Evolutionary conservation across 2,329 filamentous ascomycete species (phyloP), one percentile per base, ranked within the genome.

Genomic region (Epicoccum nigrum): DNA sequence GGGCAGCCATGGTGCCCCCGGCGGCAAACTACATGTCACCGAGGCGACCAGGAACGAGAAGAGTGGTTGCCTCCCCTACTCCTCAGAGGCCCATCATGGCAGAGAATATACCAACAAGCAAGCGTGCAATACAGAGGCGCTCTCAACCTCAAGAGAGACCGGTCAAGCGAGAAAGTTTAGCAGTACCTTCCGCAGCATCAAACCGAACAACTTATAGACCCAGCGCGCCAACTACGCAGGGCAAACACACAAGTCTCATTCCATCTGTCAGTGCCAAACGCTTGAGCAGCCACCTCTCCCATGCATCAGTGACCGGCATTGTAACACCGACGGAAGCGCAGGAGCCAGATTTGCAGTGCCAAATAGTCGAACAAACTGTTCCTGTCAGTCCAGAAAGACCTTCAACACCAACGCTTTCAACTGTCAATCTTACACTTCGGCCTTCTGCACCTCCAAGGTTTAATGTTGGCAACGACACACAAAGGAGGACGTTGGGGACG

Each of bases 61-160:
- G 33, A 12, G 23, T 49, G 27, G 23, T 40, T 13, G 45, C 42
- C 27, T 51, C 57, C 23, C 45, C 56, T 33, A 51, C 31, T 16
- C 2, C 51, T 7, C 57, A 53, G 9, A 59, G 47, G 27, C 42
- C 50, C 31, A 30, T 47, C 1, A 30, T 68, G 16, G 56, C 62
- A 34, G 64, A 69, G 40, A 67, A 69, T 16, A 25, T 62, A n/a
- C 61, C 64, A 4, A 52, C 49, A 2, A 51, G 28, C 9, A 63
- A 60, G 19, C 55, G 45, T 4, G 39, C 57, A 21, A 51, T 40
- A 11, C 56, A 60, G 12, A 54, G 59, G 19, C 45, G 49, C 15
- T 62, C 62, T 7, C 64, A 64, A 20, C 55, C 59, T 1, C 59
- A 62, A 32, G 65, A 68, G 12, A 55, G 45, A 23, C 34, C 47